Conservation (phyloP, 1,139 yeast species). For the Suhomyces wounanorum region DNA sequence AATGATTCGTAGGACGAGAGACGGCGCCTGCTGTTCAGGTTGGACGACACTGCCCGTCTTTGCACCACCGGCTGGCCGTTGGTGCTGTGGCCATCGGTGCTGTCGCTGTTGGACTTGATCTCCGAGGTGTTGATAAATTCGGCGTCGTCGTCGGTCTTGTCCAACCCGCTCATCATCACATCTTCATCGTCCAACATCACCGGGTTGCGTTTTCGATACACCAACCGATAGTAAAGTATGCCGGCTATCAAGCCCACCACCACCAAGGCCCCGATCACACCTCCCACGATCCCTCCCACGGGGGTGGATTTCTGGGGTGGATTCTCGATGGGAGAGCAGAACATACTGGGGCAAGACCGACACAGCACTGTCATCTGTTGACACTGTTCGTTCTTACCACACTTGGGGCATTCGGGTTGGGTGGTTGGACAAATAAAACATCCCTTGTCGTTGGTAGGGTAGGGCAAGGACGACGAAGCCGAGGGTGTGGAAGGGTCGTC, state of each 20-base stretch:
- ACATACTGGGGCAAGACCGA: constrained; percentile 54
- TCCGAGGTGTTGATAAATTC: constrained; percentile 10
- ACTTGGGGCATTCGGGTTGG: constrained; percentile 51
- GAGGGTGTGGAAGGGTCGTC: background rate
- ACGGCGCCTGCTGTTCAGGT: constrained; percentile 25
- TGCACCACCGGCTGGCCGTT: constrained; percentile 14
- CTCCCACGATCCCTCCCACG: constrained; percentile 66
- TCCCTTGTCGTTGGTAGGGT: constrained; percentile 24
- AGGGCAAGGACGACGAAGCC: constrained; percentile 8
- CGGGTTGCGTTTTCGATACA: constrained; percentile 24
- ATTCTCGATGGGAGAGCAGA: constrained; percentile 41
- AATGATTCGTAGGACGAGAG: constrained; percentile 49
- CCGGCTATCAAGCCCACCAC: constrained; percentile 37
- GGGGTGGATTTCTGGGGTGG: constrained; percentile 19
- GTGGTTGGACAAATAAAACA: constrained; percentile 55
- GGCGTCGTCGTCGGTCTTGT: constrained; percentile 13
- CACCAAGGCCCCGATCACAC: constrained; percentile 55
- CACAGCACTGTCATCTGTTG: constrained; percentile 51
- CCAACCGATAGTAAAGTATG: constrained; percentile 31
- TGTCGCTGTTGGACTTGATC: constrained; percentile 6
- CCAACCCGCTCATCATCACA: constrained; percentile 17
- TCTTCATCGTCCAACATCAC: constrained; percentile 20
- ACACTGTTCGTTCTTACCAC: constrained; percentile 56
- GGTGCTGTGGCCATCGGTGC: constrained; percentile 11
- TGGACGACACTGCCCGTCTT: constrained; percentile 8